Percentiles rank a stretch among this genome's conserved stretches.
These are phyloP conservation scores for Hansenula lynferdii DNA, from an alignment of 1,139 yeast species.

Conservation along the genomic window DNA sequence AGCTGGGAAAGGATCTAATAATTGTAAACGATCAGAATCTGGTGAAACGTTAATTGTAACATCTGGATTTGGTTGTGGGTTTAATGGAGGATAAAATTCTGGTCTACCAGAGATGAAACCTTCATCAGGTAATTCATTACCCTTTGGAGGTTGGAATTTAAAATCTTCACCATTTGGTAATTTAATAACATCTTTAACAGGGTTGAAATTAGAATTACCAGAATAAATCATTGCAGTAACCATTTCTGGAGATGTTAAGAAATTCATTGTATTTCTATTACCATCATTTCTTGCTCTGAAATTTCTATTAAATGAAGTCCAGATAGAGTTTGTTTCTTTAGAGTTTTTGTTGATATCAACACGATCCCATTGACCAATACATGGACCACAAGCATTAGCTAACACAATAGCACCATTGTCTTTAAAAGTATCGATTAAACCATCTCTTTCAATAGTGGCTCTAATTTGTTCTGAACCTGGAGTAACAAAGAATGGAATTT, in stretches of 20 bases:
- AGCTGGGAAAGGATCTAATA: slow-evolving; percentile 81
- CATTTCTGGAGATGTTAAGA: slow-evolving; percentile 93
- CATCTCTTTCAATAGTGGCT: slow-evolving; percentile 96
- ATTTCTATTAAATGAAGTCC: slow-evolving; percentile 95
- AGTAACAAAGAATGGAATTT: slow-evolving; percentile 87
- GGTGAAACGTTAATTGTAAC: slow-evolving; percentile 76
- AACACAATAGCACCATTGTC: slow-evolving; percentile 85
- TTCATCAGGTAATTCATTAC: slow-evolving; percentile 74
- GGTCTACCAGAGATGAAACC: slow-evolving; percentile 84
- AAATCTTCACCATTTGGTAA: slow-evolving; percentile 64
- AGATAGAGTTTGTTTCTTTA: slow-evolving; percentile 71
- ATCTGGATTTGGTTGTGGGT: slow-evolving; percentile 67
- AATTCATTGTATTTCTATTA: slow-evolving; percentile 94
- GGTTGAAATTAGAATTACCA: slow-evolving; percentile 86
- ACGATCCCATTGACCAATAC: slow-evolving; percentile 99
- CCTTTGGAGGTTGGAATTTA: slow-evolving; percentile 69
- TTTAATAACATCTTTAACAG: slow-evolving; percentile 69
- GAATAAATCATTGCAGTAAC: slow-evolving; percentile 96
- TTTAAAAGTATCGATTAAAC: slow-evolving; percentile 73
- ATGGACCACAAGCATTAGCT: slow-evolving; percentile 98
- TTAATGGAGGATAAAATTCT: slow-evolving; percentile 79
- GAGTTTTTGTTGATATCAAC: slow-evolving; percentile 57
- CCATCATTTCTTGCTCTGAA: slow-evolving; percentile 98
- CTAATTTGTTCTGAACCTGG: slow-evolving; percentile 99
- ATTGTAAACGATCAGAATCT: slow-evolving; percentile 72